These are phyloP conservation scores for Hymenoscyphus infarciens DNA, from an alignment of 2,329 filamentous ascomycete species.

Conservation along the genomic window DNA sequence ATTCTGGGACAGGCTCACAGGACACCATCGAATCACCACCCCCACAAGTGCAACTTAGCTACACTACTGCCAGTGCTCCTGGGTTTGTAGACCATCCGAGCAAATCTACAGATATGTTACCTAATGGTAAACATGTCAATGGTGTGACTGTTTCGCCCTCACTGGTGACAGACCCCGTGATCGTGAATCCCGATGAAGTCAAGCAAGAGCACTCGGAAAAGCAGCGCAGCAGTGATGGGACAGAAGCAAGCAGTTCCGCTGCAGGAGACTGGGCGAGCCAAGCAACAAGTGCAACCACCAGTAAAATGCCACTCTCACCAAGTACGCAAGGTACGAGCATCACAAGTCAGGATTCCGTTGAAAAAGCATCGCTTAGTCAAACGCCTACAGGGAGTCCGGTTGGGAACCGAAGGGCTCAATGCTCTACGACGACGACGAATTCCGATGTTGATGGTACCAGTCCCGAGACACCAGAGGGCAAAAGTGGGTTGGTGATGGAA, in stretches of 20 bases:
- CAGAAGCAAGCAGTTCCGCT: conserved; percentile 55
- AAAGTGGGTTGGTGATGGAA: conserved; percentile 42
- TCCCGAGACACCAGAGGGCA: conserved; percentile 13
- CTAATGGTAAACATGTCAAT: conserved; percentile 15
- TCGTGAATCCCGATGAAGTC: conserved; percentile 23
- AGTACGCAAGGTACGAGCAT: conserved; percentile 65
- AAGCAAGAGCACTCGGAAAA: conserved; percentile 17
- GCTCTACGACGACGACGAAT: not conserved
- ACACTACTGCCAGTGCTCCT: conserved; percentile 21
- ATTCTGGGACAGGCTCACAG: not conserved
- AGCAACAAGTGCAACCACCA: conserved; percentile 59
- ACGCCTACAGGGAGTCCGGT: conserved; percentile 24
- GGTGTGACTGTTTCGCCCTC: conserved; percentile 21
- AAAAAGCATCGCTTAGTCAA: conserved; percentile 14
- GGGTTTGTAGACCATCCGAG: conserved; percentile 19
- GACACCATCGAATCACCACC: conserved; percentile 12
- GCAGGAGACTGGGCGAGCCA: conserved; percentile 61
- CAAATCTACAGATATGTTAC: conserved; percentile 8
- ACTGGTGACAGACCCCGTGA: conserved; percentile 29
- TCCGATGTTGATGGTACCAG: not conserved
- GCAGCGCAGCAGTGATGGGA: conserved; percentile 59
- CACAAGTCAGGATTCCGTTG: conserved; percentile 45
- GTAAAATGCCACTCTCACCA: conserved; percentile 61
- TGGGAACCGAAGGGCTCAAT: conserved; percentile 31
- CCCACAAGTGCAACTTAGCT: conserved; percentile 31